Percentiles rank a stretch among this genome's conserved stretches.
Conservation (phyloP, 495 filamentous ascomycete genomes). For the Letharia columbiana region DNA sequence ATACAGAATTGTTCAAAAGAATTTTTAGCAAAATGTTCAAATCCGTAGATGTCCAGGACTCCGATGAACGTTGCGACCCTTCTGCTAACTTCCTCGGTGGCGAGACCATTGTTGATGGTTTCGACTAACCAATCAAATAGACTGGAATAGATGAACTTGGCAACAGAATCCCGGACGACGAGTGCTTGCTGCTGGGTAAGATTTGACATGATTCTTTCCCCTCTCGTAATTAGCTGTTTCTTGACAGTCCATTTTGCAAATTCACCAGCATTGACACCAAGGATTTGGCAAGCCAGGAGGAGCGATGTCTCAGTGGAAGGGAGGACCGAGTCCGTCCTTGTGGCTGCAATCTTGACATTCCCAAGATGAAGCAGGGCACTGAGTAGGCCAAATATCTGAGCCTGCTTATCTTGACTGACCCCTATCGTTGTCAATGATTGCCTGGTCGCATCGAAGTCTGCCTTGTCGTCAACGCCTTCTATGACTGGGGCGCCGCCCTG, state of each 20-base stretch:
- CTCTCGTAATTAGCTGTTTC: conserved; percentile 94
- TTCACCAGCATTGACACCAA: conserved; percentile 77
- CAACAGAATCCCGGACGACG: conserved; percentile 94
- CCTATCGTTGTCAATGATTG: conserved; percentile 83
- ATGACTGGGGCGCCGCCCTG: conserved; percentile 87
- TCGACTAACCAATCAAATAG: conserved; percentile 98
- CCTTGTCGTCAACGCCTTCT: conserved; percentile 91
- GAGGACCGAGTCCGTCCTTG: conserved; percentile 77
- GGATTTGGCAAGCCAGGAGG: conserved; percentile 69
- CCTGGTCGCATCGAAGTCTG: conserved; percentile 82
- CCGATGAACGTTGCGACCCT: conserved; percentile 92
- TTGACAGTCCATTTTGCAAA: conserved; percentile 99
- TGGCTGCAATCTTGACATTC: conserved; percentile 89
- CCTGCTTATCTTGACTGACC: conserved; percentile 62
- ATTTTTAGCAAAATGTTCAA: conserved; percentile 99
- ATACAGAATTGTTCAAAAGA: conserved; percentile 99
- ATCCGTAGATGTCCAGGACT: conserved; percentile 99
- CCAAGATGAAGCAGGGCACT: conserved; percentile 90
- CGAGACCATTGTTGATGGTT: conserved; percentile 82
- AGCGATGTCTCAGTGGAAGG: conserved; percentile 74
- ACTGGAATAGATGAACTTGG: conserved; percentile 98
- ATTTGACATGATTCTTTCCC: conserved; percentile 96
- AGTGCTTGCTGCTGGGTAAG: conserved; percentile 87
- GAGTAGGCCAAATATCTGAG: conserved; percentile 81
- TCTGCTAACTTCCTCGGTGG: conserved; percentile 76